phyloP scores from a whole-genome alignment of 208 protist genomes.

The Crithidia expoeki region DNA sequence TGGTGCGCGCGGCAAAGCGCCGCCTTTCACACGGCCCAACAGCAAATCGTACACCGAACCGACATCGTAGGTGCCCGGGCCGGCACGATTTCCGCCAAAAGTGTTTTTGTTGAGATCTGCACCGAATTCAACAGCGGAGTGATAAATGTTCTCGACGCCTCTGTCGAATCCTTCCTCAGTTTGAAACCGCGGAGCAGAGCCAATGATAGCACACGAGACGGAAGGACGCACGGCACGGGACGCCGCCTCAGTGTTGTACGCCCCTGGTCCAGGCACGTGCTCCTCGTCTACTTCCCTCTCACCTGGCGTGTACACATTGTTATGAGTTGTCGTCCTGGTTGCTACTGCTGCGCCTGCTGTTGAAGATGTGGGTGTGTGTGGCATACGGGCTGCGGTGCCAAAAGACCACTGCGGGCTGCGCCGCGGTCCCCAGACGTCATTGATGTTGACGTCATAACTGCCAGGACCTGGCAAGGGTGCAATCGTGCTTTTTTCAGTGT shows the following conservation, averaged over 20 bases:
- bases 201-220: conserved; percentile 7
- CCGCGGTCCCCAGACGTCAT: conserved; percentile 12
- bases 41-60: conserved; percentile 1
- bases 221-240: conserved; percentile 17
- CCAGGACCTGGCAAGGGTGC: conserved; percentile 43
- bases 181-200: conserved; percentile 15
- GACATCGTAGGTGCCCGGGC: conserved; percentile 28
- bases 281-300: background rate
- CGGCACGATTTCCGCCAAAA: background rate
- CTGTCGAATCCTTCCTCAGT: background rate
- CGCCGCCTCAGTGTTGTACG: conserved; percentile 27
- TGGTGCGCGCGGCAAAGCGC: conserved; percentile 18
- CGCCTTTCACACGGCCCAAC: conserved; percentile 23
- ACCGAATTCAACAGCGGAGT: no score
- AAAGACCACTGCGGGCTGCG: conserved; percentile 37
- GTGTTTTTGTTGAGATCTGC: background rate
- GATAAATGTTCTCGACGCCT: background rate
- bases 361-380: background rate
- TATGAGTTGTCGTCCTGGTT: background rate
- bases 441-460: conserved; percentile 33
- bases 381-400: conserved; percentile 28
- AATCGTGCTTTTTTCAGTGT: background rate
- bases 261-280: conserved; percentile 24
- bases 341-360: background rate
- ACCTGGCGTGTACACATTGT: no score